A percentile compares a stretch with the other conserved stretches of the same genome.
phyloP scores from a whole-genome alignment of 495 filamentous ascomycete species.

The Cenococcum geophilum region DNA sequence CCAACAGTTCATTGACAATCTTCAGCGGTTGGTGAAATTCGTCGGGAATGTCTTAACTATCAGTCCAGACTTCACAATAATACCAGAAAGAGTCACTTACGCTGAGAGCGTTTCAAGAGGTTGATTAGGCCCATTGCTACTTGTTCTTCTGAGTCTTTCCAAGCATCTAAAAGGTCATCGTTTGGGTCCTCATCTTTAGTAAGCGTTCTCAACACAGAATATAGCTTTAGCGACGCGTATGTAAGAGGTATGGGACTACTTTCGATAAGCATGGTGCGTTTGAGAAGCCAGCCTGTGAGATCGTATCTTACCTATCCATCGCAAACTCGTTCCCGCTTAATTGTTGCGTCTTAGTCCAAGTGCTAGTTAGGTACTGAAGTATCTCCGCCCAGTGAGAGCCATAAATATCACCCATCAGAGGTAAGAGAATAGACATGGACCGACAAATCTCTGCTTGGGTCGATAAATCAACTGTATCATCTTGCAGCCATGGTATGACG shows the following conservation, averaged over 20 bases:
- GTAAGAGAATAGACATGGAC: conserved; percentile 58
- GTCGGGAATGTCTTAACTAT: conserved; percentile 36
- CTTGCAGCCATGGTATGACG: conserved; percentile 61
- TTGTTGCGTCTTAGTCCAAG: conserved; percentile 24
- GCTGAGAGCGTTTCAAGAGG: conserved; percentile 46
- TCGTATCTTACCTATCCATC: conserved; percentile 14
- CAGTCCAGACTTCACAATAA: conserved; percentile 22
- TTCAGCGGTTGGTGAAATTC: conserved; percentile 57
- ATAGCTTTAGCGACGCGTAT: conserved; percentile 66
- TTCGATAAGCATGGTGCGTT: background rate
- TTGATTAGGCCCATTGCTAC: conserved; percentile 54
- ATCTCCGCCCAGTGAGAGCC: conserved; percentile 76
- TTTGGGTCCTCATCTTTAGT: conserved; percentile 54
- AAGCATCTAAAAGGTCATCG: conserved; percentile 76
- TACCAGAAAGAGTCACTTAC: conserved; percentile 3
- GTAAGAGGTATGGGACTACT: conserved; percentile 50
- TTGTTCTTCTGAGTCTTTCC: conserved; percentile 46
- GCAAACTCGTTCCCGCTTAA: conserved; percentile 10
- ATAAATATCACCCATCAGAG: conserved; percentile 67
- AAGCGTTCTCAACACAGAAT: conserved; percentile 51
- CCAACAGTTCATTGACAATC: conserved; percentile 63
- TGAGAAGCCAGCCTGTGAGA: background rate
- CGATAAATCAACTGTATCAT: conserved; percentile 39
- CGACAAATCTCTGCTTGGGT: conserved; percentile 58
- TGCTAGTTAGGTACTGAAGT: conserved; percentile 47